Base-by-base conservation (phyloP, 176 grass and related monocot genomes). In the Oryza rufipogon region DNA sequence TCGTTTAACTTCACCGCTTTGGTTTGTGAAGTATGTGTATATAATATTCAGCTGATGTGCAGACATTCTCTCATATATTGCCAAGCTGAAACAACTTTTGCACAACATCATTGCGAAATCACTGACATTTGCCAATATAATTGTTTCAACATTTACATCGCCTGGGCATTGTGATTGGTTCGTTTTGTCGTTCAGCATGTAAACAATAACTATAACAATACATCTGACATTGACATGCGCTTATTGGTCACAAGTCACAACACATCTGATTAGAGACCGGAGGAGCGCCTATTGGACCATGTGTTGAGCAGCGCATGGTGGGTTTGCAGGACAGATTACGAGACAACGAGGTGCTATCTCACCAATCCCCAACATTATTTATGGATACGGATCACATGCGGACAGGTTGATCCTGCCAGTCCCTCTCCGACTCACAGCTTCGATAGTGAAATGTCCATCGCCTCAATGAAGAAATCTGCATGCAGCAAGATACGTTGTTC, bases 281-380 rank as follows among this genome's bases (percentile, higher is more conserved):
- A 83, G n/a, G 68, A 83, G 39, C 16, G 10, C 63, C 26, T 1
- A 47, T 17, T 20, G 14, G 25, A 47, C 44, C 58, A 48, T 11
- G 66, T n/a, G 44, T 16, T 23, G 11, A 77, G 12, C 23, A 17
- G 25, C 47, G 33, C 39, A 79, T 46, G 42, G 73, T 70, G 38
- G 80, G 75, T 65, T 45, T 77, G 44, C 25, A 15, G 32, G 64
- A 78, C 76, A 44, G 68, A 89, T 66, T 63, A 85, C 5, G 64
- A 94, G 90, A 93, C 92, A 94, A 92, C 89, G 92, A 97, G 95
- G 82, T 95, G 95, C 84, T 93, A 75, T 94, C 85, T 88, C 85
- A 30, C 71, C 38, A 71, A 71, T 87, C 45, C n/a, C 68, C 74
- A 48, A 80, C 36, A 77, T 92, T 94, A 90, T 91, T 92, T 66